Conservation (phyloP, 2,329 filamentous ascomycete genomes). For the Pseudonectria foliicola region DNA sequence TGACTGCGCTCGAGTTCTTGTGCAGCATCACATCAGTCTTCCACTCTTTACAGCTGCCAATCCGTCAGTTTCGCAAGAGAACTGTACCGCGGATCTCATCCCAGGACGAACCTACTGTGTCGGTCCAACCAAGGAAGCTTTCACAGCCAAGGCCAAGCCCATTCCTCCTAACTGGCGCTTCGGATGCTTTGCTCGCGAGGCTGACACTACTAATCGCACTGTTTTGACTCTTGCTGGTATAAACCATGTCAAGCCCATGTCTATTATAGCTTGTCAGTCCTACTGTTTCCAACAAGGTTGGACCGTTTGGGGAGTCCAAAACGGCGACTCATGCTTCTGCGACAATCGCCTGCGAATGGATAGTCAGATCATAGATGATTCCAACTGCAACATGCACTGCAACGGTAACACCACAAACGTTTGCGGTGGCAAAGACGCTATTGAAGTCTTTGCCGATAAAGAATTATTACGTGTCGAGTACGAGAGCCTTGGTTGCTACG, state of each 20-base stretch:
- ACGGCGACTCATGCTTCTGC: constrained; percentile 5
- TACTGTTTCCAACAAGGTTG: constrained; percentile 2
- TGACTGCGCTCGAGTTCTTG: constrained; percentile 1
- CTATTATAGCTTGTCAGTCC: constrained; percentile 3
- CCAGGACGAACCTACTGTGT: constrained; percentile 5
- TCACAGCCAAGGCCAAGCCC: not conserved
- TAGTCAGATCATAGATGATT: constrained; percentile 5
- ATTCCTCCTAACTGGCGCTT: constrained; percentile 2
- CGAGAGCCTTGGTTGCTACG: constrained; percentile 4
- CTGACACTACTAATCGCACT: not conserved
- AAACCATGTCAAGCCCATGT: constrained; percentile 4
- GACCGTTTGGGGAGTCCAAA: constrained; percentile 3
- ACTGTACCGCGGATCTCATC: constrained; percentile 2
- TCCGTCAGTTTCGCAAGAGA: constrained; percentile 4
- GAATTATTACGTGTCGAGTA: constrained; percentile 2
- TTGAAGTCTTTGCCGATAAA: constrained; percentile 2
- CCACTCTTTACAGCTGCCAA: constrained; percentile 4
- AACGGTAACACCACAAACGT: constrained; percentile 6
- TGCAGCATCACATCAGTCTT: constrained; percentile 5
- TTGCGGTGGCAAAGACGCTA: constrained; percentile 3
- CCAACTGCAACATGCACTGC: constrained; percentile 4
- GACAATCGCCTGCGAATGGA: constrained; percentile 4
- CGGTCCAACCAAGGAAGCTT: constrained; percentile 2
- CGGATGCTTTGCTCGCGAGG: constrained; percentile 4
- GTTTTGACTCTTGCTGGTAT: constrained; percentile 1